Evolutionary conservation across 2,329 filamentous ascomycete species (phyloP).

Genomic region (Pseudopyricularia javanii): DNA sequence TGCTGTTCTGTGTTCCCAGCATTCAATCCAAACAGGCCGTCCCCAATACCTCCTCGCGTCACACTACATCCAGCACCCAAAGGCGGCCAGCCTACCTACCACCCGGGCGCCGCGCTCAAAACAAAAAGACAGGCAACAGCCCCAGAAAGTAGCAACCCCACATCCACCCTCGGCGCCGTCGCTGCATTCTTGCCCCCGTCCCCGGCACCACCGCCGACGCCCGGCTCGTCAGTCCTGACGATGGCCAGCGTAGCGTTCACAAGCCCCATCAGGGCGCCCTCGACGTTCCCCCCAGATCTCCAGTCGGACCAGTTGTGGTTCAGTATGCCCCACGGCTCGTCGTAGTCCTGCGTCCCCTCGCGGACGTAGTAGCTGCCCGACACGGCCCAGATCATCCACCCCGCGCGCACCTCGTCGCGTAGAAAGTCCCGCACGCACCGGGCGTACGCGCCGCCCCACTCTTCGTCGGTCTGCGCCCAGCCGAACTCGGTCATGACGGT

Average conservation of each 20-base stretch:
- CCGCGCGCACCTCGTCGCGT: slow-evolving; percentile 16
- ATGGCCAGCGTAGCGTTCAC: neutral
- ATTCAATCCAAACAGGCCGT: no score
- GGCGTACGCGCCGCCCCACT: slow-evolving; percentile 20
- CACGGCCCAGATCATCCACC: slow-evolving; percentile 4
- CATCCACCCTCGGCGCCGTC: no score
- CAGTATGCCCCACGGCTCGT: slow-evolving; percentile 5
- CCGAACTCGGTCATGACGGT: slow-evolving; percentile 16
- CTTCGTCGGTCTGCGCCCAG: slow-evolving; percentile 17
- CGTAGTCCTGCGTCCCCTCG: slow-evolving; percentile 3
- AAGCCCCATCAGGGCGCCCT: neutral
- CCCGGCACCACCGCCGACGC: neutral
- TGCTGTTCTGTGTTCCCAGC: no score
- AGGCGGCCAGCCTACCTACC: no score
- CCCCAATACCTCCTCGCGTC: no score
- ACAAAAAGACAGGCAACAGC: no score
- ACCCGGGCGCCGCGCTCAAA: no score
- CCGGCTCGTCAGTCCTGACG: neutral
- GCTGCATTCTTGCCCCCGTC: neutral
- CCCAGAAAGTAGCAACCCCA: no score
- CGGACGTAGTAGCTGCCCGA: slow-evolving; percentile 5
- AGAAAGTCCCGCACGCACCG: slow-evolving; percentile 30
- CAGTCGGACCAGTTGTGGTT: slow-evolving; percentile 6
- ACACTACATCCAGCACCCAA: no score
- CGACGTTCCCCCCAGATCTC: neutral